Evolutionary conservation across 768 basidiomycete species (phyloP).

Genomic region (Mycena vulgaris): DNA sequence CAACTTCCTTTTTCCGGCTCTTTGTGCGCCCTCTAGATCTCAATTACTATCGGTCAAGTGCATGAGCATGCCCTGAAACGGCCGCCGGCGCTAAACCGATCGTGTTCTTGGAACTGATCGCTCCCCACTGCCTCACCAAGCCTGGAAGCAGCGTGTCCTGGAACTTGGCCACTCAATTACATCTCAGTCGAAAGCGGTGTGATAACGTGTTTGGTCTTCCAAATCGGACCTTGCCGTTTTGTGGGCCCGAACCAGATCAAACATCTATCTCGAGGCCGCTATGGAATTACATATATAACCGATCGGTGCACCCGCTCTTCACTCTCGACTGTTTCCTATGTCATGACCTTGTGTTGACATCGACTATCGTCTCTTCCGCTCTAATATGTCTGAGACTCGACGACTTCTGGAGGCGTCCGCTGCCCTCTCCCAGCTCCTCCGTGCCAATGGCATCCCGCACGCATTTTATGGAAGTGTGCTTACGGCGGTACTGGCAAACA

Average conservation of each 20-base stretch:
- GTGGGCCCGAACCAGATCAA: constrained; percentile 59
- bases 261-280: constrained; percentile 60
- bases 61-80: not conserved
- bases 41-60: too few relatives aligned
- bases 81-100: constrained; percentile 2
- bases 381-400: constrained; percentile 77
- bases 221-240: constrained; percentile 66
- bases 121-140: constrained; percentile 15
- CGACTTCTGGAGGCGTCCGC: constrained; percentile 85
- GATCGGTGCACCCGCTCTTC: constrained; percentile 54
- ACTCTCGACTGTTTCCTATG: constrained; percentile 61
- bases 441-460: constrained; percentile 73
- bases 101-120: not conserved
- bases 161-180: constrained; percentile 40
- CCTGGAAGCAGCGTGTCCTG: constrained; percentile 48
- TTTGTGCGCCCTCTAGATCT: not conserved
- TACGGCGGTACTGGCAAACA: constrained; percentile 78
- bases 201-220: constrained; percentile 57
- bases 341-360: constrained; percentile 67
- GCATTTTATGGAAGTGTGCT: constrained; percentile 87
- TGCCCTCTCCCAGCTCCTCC: constrained; percentile 79
- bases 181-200: constrained; percentile 54
- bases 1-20: not conserved
- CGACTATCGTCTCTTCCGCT: constrained; percentile 45
- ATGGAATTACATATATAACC: constrained; percentile 65